phyloP scores from a whole-genome alignment of 371 early-diverging fungal genomes.

The Parasitella parasitica region DNA sequence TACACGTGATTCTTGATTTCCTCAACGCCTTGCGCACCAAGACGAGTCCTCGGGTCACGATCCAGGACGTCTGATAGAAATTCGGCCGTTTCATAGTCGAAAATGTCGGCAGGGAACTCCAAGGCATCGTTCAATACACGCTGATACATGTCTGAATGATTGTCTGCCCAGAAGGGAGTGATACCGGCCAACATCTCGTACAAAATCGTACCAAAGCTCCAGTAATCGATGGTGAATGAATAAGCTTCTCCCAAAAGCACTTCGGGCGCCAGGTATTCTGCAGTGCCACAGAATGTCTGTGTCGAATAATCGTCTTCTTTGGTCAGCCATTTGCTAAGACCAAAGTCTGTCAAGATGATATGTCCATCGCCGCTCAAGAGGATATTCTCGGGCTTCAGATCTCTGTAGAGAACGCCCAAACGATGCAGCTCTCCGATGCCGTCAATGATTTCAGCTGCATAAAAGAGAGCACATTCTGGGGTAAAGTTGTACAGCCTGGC shows the following conservation, averaged over 20 bases:
- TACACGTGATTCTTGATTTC: constrained; percentile 71
- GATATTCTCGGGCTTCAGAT: constrained; percentile 91
- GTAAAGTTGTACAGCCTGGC: constrained; percentile 46
- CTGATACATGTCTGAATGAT: constrained; percentile 78
- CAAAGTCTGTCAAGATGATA: constrained; percentile 91
- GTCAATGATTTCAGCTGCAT: constrained; percentile 88
- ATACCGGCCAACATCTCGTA: constrained; percentile 82
- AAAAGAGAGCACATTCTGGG: constrained; percentile 57
- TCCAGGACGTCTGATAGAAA: constrained; percentile 66
- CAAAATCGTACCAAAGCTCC: constrained; percentile 94
- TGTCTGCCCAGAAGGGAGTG: constrained; percentile 81
- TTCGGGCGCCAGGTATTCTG: constrained; percentile 93
- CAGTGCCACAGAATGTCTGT: constrained; percentile 94
- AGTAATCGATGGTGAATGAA: constrained; percentile 91
- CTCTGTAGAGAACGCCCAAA: constrained; percentile 86
- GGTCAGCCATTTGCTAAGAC: constrained; percentile 73
- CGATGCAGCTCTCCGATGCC: constrained; percentile 88
- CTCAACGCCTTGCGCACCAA: constrained; percentile 63
- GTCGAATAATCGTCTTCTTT: constrained; percentile 51
- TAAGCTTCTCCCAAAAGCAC: constrained; percentile 79
- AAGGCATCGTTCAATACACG: constrained; percentile 75
- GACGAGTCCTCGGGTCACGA: constrained; percentile 61
- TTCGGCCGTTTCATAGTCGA: constrained; percentile 53
- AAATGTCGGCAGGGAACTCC: constrained; percentile 64
- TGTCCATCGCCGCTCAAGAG: constrained; percentile 77